Base-by-base conservation (phyloP, 192 early-diverging fungal genomes). In the Backusella tarrabulga region DNA sequence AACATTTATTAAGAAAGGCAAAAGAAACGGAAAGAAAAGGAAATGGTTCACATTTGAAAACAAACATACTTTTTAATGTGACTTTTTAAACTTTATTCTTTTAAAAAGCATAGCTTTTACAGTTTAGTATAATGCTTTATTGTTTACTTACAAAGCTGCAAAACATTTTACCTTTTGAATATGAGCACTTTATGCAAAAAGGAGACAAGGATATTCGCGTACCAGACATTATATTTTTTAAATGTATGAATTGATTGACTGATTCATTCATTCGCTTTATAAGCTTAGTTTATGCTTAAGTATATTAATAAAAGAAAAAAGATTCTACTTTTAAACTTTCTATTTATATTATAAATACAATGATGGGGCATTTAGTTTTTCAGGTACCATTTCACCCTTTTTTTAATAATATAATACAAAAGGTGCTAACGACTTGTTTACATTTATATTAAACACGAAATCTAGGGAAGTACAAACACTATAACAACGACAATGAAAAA, bases 101-200 rank as follows among this genome's bases (percentile, higher is more conserved):
- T 21, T 21, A 6, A 17, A 44, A 50, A 50, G 6, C 1, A 23
- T 23, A 14, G 8, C n/a, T 3, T 63, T 63, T 29, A 63, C 56
- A 26, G 56, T 63, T 29, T 63, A 63, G 56, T 63, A 29, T 29
- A 14, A 12, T 63, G 26, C 56, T 63, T 26, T 63, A 63, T 63
- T 63, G 26, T 63, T 63, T 63, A 63, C 26, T 63, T 63, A 29
- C 56, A 63, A 63, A 63, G 29, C 56, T 63, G 56, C 56, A 63
- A 63, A 63, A 63, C 54, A 60, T 23, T 21, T 21, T 6, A 40
- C 38, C 32, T 32, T 32, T 32, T 32, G n/a, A 54, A 21, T 54
- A 23, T 21, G 32, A 32, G 32, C 32, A 50, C 17, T 60, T 63
- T 26, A 63, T 63, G 56, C 12, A 21, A 21, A 54, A 54, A 7